phyloP scores from a whole-genome alignment of 805 yeast genomes.

The Diddensiella caesifluorescens region DNA sequence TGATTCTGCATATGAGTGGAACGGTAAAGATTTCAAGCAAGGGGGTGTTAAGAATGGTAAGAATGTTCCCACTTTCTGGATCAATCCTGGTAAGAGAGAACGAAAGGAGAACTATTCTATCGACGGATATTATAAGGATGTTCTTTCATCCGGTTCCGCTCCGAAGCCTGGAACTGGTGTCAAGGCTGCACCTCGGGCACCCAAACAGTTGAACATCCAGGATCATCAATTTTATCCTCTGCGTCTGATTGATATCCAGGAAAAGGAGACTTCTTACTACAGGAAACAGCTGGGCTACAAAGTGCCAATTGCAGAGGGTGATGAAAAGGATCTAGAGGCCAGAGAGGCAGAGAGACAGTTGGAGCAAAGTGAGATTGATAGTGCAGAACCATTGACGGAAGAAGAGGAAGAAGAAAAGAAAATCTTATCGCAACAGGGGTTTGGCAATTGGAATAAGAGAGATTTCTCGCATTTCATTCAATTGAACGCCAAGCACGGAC shows the following conservation, averaged over 20 bases:
- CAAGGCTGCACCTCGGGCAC: constrained; percentile 67
- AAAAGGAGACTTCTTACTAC: constrained; percentile 72
- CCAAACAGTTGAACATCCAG: constrained; percentile 73
- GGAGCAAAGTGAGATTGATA: constrained; percentile 67
- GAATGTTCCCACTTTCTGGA: constrained; percentile 46
- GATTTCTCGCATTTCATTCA: constrained; percentile 82
- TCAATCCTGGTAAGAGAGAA: constrained; percentile 68
- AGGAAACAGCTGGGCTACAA: constrained; percentile 61
- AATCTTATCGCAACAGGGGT: constrained; percentile 61
- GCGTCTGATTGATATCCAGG: constrained; percentile 69
- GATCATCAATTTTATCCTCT: constrained; percentile 90
- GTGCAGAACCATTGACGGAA: constrained; percentile 74
- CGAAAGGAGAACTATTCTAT: constrained; percentile 64
- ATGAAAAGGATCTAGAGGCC: constrained; percentile 37
- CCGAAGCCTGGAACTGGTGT: constrained; percentile 6
- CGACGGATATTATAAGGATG: constrained; percentile 81
- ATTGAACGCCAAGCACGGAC: constrained; percentile 71
- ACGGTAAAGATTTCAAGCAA: constrained; percentile 79
- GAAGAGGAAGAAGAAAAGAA: constrained; percentile 65
- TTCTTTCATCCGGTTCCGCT: constrained; percentile 37
- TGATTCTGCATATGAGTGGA: constrained; percentile 94
- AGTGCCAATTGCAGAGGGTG: constrained; percentile 55
- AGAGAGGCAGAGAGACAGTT: constrained; percentile 46
- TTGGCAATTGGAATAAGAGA: constrained; percentile 75
- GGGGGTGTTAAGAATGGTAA: constrained; percentile 28